Evolutionary conservation across 2,329 filamentous ascomycete genomes (phyloP).

Genomic region (Trichoderma endophyticum): DNA sequence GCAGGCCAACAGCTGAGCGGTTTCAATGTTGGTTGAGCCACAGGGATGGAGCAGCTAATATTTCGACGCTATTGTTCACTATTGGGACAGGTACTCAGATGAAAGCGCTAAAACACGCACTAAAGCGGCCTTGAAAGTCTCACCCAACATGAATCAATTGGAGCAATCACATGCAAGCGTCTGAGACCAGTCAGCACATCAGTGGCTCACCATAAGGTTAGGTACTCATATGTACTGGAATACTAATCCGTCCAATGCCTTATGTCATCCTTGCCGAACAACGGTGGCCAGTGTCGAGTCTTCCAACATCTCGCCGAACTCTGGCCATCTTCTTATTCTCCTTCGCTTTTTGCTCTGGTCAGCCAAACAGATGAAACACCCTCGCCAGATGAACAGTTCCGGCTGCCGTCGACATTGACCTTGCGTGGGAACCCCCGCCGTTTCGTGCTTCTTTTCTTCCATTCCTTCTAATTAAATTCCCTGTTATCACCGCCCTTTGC

Average conservation of each 20-base stretch:
- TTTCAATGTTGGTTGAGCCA: constrained; percentile 1
- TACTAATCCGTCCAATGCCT: neutral
- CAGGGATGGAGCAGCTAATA: neutral
- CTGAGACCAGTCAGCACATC: neutral
- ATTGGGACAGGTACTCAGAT: neutral
- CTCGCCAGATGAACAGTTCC: neutral
- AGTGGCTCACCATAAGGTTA: neutral
- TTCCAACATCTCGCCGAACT: neutral
- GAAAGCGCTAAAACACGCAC: neutral
- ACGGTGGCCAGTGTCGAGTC: neutral
- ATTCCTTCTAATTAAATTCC: neutral
- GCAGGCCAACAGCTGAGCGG: neutral
- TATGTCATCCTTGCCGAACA: constrained; percentile 21
- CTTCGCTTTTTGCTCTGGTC: neutral
- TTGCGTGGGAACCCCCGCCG: neutral
- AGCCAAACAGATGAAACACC: constrained; percentile 1
- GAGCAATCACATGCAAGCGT: constrained; percentile 19
- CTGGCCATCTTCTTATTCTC: neutral
- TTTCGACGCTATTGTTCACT: neutral
- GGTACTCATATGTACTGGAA: neutral
- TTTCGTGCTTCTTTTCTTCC: neutral
- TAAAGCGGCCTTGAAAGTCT: neutral
- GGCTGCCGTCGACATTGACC: neutral
- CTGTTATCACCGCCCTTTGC: constrained; percentile 3
- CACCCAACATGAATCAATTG: neutral